These are phyloP conservation scores for Cordyceps farinosa DNA, from an alignment of 2,329 filamentous ascomycete species.

Conservation along the genomic window DNA sequence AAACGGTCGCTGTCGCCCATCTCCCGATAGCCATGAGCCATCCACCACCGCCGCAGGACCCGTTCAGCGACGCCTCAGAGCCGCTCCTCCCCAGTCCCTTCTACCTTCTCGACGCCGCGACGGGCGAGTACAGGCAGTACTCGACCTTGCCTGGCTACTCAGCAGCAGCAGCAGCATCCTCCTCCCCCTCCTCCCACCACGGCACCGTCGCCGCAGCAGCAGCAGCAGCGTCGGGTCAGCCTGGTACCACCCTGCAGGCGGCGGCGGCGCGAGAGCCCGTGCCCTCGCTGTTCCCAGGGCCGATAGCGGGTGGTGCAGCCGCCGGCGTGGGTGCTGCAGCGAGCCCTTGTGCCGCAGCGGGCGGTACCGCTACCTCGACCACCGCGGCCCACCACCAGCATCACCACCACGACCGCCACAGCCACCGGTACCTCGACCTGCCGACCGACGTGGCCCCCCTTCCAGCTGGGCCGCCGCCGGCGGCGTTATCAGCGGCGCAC, in stretches of 20 bases:
- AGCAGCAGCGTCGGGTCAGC: not conserved
- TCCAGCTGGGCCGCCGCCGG: not conserved
- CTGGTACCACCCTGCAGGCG: not conserved
- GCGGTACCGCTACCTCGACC: not conserved
- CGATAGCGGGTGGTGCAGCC: conserved; percentile 6
- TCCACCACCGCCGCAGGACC: not conserved
- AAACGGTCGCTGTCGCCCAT: not conserved
- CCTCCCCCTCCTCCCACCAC: not conserved
- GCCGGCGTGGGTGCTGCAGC: not conserved
- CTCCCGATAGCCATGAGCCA: not conserved
- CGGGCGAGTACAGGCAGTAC: conserved; percentile 1
- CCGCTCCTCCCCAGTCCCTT: not conserved
- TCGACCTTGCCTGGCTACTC: not conserved
- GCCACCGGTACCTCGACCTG: too few species aligned
- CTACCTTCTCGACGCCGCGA: not conserved
- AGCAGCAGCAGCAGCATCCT: not conserved
- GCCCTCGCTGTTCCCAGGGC: not conserved
- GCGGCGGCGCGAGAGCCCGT: not conserved
- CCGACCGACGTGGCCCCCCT: too few species aligned
- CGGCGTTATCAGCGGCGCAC: conserved; percentile 6
- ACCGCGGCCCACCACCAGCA: not conserved
- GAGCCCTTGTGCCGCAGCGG: not conserved
- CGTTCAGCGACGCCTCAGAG: not conserved
- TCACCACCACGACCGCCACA: not conserved
- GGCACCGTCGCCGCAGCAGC: not conserved